Evolutionary conservation across 805 yeast genomes (phyloP).

Genomic region (Teunomyces stri): DNA sequence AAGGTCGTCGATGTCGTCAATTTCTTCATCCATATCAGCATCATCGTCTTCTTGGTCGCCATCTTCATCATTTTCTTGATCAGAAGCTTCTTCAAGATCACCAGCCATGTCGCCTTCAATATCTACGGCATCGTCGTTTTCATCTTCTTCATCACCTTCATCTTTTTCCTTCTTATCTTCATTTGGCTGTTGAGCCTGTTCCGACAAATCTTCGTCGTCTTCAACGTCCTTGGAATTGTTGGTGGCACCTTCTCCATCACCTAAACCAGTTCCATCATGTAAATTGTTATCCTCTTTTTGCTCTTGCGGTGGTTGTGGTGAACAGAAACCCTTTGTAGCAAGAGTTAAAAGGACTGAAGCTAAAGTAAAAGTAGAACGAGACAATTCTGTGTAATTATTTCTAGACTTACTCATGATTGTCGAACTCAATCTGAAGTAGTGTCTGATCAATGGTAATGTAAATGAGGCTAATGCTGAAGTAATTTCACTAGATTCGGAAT

Average conservation of each 20-base stretch:
- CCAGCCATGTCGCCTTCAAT: slow-evolving; percentile 99
- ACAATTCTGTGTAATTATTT: slow-evolving; percentile 48
- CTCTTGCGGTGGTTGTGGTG: slow-evolving; percentile 77
- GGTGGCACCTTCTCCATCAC: slow-evolving; percentile 88
- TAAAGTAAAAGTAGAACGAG: slow-evolving; percentile 63
- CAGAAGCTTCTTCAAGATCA: slow-evolving; percentile 74
- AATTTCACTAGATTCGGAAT: slow-evolving; percentile 32
- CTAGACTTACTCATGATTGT: slow-evolving; percentile 45
- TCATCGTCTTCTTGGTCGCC: slow-evolving; percentile 43
- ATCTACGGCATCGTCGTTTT: slow-evolving; percentile 85
- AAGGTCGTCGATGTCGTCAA: slow-evolving; percentile 82
- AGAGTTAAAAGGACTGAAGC: slow-evolving; percentile 54
- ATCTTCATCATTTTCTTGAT: slow-evolving; percentile 55
- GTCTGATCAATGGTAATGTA: slow-evolving; percentile 60
- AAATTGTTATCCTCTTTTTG: slow-evolving; percentile 58
- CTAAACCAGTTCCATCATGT: slow-evolving; percentile 87
- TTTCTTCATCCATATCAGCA: slow-evolving; percentile 79
- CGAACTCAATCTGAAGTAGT: slow-evolving; percentile 52
- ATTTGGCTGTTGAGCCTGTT: slow-evolving; percentile 71
- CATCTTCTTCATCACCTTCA: slow-evolving; percentile 58
- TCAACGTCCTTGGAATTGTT: slow-evolving; percentile 82
- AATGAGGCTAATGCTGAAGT: slow-evolving; percentile 51
- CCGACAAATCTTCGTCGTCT: slow-evolving; percentile 86
- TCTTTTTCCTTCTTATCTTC: slow-evolving; percentile 62
- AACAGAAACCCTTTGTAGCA: slow-evolving; percentile 83